Conservation (phyloP, 495 filamentous ascomycete species). For the Aspergillus saccharolyticus region DNA sequence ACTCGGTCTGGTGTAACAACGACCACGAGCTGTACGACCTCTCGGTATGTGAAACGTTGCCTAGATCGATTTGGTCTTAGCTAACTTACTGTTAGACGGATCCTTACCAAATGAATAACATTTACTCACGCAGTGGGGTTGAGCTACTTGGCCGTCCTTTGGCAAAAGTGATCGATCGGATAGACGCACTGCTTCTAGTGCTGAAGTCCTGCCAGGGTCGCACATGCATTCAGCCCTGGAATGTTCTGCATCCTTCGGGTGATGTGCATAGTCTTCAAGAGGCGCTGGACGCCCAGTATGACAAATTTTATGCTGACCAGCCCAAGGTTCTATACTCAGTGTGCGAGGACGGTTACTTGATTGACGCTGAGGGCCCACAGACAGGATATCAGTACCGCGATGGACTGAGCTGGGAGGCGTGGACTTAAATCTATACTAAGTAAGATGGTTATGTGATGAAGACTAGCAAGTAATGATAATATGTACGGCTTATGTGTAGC, state of each 20-base stretch:
- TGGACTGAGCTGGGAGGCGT: slow-evolving; percentile 22
- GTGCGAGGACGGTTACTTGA: slow-evolving; percentile 41
- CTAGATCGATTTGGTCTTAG: background rate
- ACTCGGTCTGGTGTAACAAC: slow-evolving; percentile 62
- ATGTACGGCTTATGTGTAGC: background rate
- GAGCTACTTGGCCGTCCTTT: slow-evolving; percentile 43
- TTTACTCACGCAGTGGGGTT: slow-evolving; percentile 33
- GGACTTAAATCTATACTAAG: slow-evolving; percentile 10
- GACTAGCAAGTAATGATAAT: background rate
- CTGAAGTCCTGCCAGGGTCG: slow-evolving; percentile 58
- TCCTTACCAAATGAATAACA: slow-evolving; percentile 55
- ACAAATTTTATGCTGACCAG: slow-evolving; percentile 49
- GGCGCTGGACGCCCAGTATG: slow-evolving; percentile 45
- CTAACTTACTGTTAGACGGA: slow-evolving; percentile 40
- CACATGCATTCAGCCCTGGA: slow-evolving; percentile 56
- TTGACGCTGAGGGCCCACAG: slow-evolving; percentile 56
- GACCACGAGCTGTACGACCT: slow-evolving; percentile 64
- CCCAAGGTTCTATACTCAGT: background rate
- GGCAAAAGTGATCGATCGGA: slow-evolving; percentile 39
- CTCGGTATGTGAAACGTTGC: slow-evolving; percentile 27
- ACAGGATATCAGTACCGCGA: slow-evolving; percentile 18
- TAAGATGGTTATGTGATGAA: background rate
- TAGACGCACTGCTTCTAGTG: slow-evolving; percentile 59
- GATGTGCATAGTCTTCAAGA: slow-evolving; percentile 34
- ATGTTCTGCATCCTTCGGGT: slow-evolving; percentile 48